phyloP scores from a whole-genome alignment of 176 grass and related monocot genomes.

The Zoysia japonica region DNA sequence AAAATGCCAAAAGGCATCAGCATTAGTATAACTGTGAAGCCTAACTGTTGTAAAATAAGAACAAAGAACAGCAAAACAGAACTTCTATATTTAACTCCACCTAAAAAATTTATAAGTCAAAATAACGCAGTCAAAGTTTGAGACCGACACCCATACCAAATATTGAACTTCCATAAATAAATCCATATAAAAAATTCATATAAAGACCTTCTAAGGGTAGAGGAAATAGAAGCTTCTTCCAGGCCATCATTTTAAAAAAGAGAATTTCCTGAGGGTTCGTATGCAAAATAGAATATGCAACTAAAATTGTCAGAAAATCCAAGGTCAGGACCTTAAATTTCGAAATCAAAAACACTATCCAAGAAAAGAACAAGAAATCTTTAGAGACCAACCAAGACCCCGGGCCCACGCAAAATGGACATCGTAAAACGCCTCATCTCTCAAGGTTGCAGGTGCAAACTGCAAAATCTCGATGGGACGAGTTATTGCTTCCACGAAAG shows the following conservation, averaged over 20 bases:
- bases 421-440: slow-evolving; percentile 19
- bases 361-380: slow-evolving; percentile 32
- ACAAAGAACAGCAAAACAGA: slow-evolving; percentile 33
- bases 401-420: slow-evolving; percentile 24
- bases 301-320: slow-evolving; percentile 38
- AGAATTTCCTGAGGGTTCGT: slow-evolving; percentile 20
- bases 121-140: not conserved
- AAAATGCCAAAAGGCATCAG: slow-evolving; percentile 37
- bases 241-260: not conserved
- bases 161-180: not conserved
- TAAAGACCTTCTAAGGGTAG: slow-evolving; percentile 32
- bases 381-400: slow-evolving; percentile 16
- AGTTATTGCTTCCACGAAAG: not conserved
- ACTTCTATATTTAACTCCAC: slow-evolving; percentile 16
- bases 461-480: not conserved
- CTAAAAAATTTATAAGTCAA: slow-evolving; percentile 24
- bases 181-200: slow-evolving; percentile 22
- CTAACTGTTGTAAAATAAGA: slow-evolving; percentile 27
- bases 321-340: slow-evolving; percentile 29
- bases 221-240: slow-evolving; percentile 26
- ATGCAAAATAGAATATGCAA: slow-evolving; percentile 42
- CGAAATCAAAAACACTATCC: slow-evolving; percentile 31
- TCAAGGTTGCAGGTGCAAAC: slow-evolving; percentile 26
- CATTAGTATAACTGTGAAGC: slow-evolving; percentile 38
- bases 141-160: not conserved